Evolutionary conservation across 352 stramenopile species (phyloP).

Genomic region (Thalassiosira hispida): DNA sequence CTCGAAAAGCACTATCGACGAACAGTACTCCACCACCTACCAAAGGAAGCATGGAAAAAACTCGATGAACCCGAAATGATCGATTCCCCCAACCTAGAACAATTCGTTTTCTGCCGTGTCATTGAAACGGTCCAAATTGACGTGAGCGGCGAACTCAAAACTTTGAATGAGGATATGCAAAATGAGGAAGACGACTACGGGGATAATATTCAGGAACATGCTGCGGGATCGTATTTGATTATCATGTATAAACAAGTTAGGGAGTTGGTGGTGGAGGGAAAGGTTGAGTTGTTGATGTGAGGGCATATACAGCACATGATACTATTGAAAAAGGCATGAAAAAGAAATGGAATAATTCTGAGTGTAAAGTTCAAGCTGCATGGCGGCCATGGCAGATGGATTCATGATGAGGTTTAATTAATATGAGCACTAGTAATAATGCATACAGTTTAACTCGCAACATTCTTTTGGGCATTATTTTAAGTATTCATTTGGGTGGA

Average conservation of each 20-base stretch:
- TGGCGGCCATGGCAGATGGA: too few species aligned
- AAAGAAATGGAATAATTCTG: too few species aligned
- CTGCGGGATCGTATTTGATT: constrained; percentile 51
- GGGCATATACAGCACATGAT: not conserved
- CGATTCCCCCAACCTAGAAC: constrained; percentile 58
- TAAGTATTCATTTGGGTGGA: not conserved
- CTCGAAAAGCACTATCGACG: constrained; percentile 58
- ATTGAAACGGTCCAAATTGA: constrained; percentile 61
- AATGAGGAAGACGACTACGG: constrained; percentile 38
- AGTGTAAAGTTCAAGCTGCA: too few species aligned
- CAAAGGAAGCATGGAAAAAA: constrained; percentile 65
- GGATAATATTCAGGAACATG: constrained; percentile 54
- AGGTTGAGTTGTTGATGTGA: constrained; percentile 57
- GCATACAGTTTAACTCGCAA: not conserved
- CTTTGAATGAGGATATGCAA: constrained; percentile 24
- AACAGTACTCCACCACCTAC: constrained; percentile 60
- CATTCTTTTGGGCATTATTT: not conserved
- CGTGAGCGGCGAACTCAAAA: constrained; percentile 18
- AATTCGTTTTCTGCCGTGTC: constrained; percentile 66
- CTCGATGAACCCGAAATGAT: constrained; percentile 74
- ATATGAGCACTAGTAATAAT: constrained; percentile 17
- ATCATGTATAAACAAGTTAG: constrained; percentile 58
- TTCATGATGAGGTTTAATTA: constrained; percentile 25
- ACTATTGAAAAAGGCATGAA: not conserved
- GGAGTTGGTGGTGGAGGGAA: constrained; percentile 53